phyloP scores from a whole-genome alignment of 176 grass and related monocot genomes.

The Oryza meyeriana region DNA sequence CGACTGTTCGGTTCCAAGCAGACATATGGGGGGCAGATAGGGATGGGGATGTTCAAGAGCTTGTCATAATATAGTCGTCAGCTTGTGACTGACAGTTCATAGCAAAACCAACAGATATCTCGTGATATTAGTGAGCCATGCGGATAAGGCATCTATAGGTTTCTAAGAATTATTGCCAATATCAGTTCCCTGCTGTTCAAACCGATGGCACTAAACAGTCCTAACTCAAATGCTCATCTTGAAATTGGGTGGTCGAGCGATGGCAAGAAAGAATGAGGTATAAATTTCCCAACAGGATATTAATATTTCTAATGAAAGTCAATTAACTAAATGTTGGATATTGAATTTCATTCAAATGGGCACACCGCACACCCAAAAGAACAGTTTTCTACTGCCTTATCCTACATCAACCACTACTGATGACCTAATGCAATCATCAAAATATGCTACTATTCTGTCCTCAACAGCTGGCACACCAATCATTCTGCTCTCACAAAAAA shows the following conservation, averaged over 20 bases:
- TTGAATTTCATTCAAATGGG: not conserved
- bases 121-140: not conserved
- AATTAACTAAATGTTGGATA: not conserved
- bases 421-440: not conserved
- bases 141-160: not conserved
- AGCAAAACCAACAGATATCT: not conserved
- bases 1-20: not conserved
- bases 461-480: slow-evolving; percentile 19
- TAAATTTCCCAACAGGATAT: not conserved
- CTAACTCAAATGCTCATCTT: not conserved
- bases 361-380: not conserved
- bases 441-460: not conserved
- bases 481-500: not conserved
- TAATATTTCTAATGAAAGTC: not conserved
- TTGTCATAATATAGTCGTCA: not conserved
- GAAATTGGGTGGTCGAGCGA: not conserved
- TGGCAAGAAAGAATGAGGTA: not conserved
- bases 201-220: not conserved
- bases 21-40: not conserved
- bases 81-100: not conserved
- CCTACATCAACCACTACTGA: not conserved
- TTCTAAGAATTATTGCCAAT: not conserved
- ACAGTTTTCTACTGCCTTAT: not conserved
- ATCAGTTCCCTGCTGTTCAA: not conserved
- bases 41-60: not conserved